Evolutionary conservation across 2,329 filamentous ascomycete species (phyloP), one percentile per base, ranked within the genome.

Genomic region (Fusarium multiceps): DNA sequence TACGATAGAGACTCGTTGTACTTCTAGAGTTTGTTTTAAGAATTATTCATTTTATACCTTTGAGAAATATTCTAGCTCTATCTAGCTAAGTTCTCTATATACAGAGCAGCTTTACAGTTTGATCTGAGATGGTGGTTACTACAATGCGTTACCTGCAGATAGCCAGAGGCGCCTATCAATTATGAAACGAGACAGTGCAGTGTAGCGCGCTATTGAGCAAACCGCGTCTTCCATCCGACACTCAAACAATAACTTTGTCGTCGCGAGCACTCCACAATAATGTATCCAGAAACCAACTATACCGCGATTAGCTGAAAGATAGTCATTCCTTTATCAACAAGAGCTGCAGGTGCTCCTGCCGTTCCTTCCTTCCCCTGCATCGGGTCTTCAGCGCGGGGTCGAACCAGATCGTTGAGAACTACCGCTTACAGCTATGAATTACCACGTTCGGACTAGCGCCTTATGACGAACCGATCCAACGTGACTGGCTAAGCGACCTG

Each of bases 41-140:
- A 16, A 32, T 8, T 8, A 16, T 7, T 16, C 7, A 16, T 5
- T 32, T 32, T 8, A 8, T 32, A 16, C 14, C 6, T 1, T 16
- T 2, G 7, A 8, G 12, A 2, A 14, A 8, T 14, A 32, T 8
- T 8, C 7, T 1, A 8, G 13, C 3, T 4, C 16, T 16, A 0
- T 14, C 6, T 30, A 7, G 4, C 28, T 13, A 5, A 5, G 6
- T 4, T 14, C 3, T 14, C 13, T 1, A 14, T 2, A 4, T 32
- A 7, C 4, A 7, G 7, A 13, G 13, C 1, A 32, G 30, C 30
- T 32, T 7, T 16, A 7, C 30, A 16, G 3, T 32, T 32, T 7
- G 4, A 32, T 8, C 7, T 0, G 7, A 32, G 3, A 16, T 7
- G 2, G 6, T 7, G 3, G 7, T 14, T 3, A 7, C 2, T 1